Percentiles rank a stretch among this genome's conserved stretches.
Conservation (phyloP, 2,329 filamentous ascomycete genomes). For the Epicoccum sorghinum region DNA sequence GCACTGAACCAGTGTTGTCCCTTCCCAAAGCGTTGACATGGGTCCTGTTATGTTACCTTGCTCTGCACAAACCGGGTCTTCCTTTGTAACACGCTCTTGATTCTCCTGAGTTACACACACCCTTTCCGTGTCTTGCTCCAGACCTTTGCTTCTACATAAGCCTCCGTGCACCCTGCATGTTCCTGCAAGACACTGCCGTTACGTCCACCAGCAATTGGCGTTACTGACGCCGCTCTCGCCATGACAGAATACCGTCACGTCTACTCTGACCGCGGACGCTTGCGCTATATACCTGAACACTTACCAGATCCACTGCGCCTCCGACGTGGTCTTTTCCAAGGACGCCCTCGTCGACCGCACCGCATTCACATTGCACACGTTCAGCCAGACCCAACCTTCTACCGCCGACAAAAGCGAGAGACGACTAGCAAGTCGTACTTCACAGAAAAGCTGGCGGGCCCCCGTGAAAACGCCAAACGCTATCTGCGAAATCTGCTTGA, state of each 20-base stretch:
- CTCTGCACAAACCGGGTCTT: constrained; percentile 37
- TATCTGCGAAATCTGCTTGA: constrained; percentile 56
- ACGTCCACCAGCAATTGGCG: constrained; percentile 25
- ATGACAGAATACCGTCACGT: constrained; percentile 50
- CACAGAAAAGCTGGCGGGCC: constrained; percentile 57
- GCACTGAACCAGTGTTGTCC: constrained; percentile 17
- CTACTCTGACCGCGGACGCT: constrained; percentile 47
- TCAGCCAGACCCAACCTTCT: constrained; percentile 49
- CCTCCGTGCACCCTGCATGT: constrained; percentile 23
- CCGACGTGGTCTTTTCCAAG: constrained; percentile 52
- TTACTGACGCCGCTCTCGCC: constrained; percentile 38
- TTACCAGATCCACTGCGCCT: constrained; percentile 32
- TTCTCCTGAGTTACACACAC: constrained; percentile 39
- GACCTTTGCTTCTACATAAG: constrained; percentile 29
- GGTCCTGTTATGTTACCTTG: constrained; percentile 40
- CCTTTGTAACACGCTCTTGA: constrained; percentile 45
- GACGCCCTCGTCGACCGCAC: constrained; percentile 59
- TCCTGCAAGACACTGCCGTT: constrained; percentile 14
- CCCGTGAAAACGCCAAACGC: constrained; percentile 56
- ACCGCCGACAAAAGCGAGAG: constrained; percentile 35
- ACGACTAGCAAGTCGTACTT: constrained; percentile 44
- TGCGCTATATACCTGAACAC: constrained; percentile 48
- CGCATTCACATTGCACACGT: constrained; percentile 63
- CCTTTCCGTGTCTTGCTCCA: constrained; percentile 19
- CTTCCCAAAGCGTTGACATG: constrained; percentile 42